These are phyloP conservation scores for Hanseniaspora gamundiae DNA, from an alignment of 1,139 yeast genomes.

Conservation along the genomic window DNA sequence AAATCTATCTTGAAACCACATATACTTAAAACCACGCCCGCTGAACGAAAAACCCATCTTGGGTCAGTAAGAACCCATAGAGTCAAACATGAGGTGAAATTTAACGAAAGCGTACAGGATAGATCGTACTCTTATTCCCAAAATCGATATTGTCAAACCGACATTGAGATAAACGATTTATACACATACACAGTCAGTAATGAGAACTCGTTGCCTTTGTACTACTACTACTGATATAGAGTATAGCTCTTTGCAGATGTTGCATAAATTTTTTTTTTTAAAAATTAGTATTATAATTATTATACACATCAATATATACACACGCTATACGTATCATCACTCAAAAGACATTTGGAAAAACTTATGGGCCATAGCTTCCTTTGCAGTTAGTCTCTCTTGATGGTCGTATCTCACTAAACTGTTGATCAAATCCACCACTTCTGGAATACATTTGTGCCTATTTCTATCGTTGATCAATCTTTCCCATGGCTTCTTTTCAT, in stretches of 20 bases:
- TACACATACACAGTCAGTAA: background rate
- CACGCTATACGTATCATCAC: background rate
- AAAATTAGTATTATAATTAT: no score
- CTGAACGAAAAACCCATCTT: no score
- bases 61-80: no score
- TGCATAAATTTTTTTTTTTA: no score
- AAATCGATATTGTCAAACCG: background rate
- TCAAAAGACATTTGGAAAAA: conserved; percentile 26
- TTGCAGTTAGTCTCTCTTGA: conserved; percentile 61
- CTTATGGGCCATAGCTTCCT: conserved; percentile 58
- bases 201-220: background rate
- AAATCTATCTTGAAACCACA: no score
- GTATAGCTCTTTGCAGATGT: no score
- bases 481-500: conserved; percentile 56
- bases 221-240: background rate
- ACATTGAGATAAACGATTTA: background rate
- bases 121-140: background rate
- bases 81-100: background rate
- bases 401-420: conserved; percentile 59
- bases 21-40: no score
- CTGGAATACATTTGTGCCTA: conserved; percentile 45
- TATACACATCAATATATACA: background rate
- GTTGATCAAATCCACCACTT: conserved; percentile 53
- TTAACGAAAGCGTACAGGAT: background rate
- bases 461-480: conserved; percentile 42